Evolutionary conservation across 305 asterid species (phyloP).

Genomic region (Fraxinus nigra): DNA sequence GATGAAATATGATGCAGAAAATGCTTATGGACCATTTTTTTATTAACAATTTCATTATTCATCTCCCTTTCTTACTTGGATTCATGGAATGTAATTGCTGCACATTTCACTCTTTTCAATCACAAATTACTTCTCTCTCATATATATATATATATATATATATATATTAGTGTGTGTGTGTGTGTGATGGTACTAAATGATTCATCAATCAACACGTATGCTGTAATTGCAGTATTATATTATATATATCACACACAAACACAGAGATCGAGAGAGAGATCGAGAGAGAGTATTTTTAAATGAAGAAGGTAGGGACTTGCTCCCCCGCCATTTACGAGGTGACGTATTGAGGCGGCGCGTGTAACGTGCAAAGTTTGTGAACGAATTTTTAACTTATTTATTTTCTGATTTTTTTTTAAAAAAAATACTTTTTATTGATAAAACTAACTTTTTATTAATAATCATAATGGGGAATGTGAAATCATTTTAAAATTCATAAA

Average conservation of each 20-base stretch:
- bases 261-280: too few relatives aligned
- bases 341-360: conserved; percentile 36
- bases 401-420: too few relatives aligned
- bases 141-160: too few relatives aligned
- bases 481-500: not conserved
- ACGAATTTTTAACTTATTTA: too few relatives aligned
- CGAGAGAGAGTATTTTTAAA: too few relatives aligned
- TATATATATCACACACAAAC: too few relatives aligned
- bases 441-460: too few relatives aligned
- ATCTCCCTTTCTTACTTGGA: conserved; percentile 33
- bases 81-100: conserved; percentile 22
- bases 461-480: not conserved
- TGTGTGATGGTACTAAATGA: too few relatives aligned
- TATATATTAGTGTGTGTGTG: too few relatives aligned
- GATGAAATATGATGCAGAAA: conserved; percentile 40
- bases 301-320: conserved; percentile 23
- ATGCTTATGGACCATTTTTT: conserved; percentile 15
- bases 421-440: too few relatives aligned
- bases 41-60: not conserved
- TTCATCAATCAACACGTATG: conserved; percentile 23
- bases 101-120: not conserved
- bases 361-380: conserved; percentile 18
- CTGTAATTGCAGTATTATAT: not conserved
- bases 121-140: conserved; percentile 5
- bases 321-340: conserved; percentile 41